A percentile compares a stretch with the other conserved stretches of the same genome.
Evolutionary conservation across 345 rosid genomes (phyloP).

Genomic region (Orychophragmus violaceus): DNA sequence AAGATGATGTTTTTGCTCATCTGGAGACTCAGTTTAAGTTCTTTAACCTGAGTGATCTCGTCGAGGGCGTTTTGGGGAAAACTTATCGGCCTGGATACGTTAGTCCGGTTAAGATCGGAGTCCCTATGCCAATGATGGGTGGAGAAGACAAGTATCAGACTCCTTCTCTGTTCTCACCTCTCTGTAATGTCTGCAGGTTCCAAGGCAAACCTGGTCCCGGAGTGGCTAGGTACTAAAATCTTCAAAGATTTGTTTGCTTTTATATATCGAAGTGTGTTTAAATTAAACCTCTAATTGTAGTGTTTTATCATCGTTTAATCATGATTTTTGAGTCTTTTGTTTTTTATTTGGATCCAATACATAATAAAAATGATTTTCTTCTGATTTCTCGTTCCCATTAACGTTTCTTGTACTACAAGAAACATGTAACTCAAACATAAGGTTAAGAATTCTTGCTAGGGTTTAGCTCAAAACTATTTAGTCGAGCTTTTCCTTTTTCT

Average conservation of each 20-base stretch:
- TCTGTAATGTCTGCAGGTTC: slow-evolving; percentile 51
- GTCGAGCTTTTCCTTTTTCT: slow-evolving; percentile 39
- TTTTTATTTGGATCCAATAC: not conserved
- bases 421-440: not conserved
- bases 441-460: not conserved
- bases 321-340: not conserved
- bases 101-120: slow-evolving; percentile 59
- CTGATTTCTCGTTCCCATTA: not conserved
- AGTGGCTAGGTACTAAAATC: slow-evolving; percentile 21
- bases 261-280: too few relatives aligned
- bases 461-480: not conserved
- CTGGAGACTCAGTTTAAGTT: slow-evolving; percentile 65
- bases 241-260: not conserved
- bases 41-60: slow-evolving; percentile 37
- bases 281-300: too few relatives aligned
- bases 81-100: slow-evolving; percentile 56
- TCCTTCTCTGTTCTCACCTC: slow-evolving; percentile 44
- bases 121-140: slow-evolving; percentile 71
- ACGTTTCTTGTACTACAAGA: not conserved
- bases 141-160: slow-evolving; percentile 64
- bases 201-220: slow-evolving; percentile 26
- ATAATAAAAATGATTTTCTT: slow-evolving; percentile 6
- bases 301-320: not conserved
- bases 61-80: slow-evolving; percentile 69
- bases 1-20: slow-evolving; percentile 58